Base-by-base conservation (phyloP, 768 basidiomycete genomes). In the Clavulina sp. region DNA sequence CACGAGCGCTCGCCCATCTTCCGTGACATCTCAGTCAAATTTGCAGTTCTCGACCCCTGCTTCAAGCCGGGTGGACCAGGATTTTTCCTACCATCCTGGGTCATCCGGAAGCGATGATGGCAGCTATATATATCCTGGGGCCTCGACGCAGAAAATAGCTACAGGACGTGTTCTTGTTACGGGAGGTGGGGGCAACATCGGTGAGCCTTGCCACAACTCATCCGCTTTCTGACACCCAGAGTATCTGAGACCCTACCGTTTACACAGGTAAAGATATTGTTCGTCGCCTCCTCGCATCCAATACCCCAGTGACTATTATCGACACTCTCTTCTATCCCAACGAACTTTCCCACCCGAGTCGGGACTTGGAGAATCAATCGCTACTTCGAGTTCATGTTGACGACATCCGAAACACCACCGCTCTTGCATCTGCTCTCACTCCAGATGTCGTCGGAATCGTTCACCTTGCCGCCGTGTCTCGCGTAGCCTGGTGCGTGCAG, bases 381-480 rank as follows among this genome's bases (percentile, higher is more conserved):
- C 54, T 54, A 19, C 49, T 59, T 6, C 38, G 46, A 13, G 57
- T 57, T 21, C 40, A 55, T n/a, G 4, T 52, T 18, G 57, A 53
- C 19, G 59, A 60, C 48, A 57, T 60, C 13, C 49, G 59, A 18
- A 53, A 60, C 44, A 23, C 48, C 6, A 24, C 26, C 5, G 41
- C 50, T 13, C 48, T 60, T 3, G 21, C 29, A 5, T 21, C 41
- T 16, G 51, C 55, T 3, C 30, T 58, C 28, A 59, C 57, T 3
- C 19, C 32, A 4, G 58, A 60, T 52, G 41, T 58, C 21, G 47
- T 58, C 34, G 55, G 55, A 3, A 52, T 61, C 31, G 34, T 59
- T 50, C 36, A 61, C 48, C 53, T 61, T 16, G 53, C 60, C 13
- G 52, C 60, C 49, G 55, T 62, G 21, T 55, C 61, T 41, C 38